phyloP scores from a whole-genome alignment of 2,329 filamentous ascomycete genomes.

The Aspergillus phoenicis region DNA sequence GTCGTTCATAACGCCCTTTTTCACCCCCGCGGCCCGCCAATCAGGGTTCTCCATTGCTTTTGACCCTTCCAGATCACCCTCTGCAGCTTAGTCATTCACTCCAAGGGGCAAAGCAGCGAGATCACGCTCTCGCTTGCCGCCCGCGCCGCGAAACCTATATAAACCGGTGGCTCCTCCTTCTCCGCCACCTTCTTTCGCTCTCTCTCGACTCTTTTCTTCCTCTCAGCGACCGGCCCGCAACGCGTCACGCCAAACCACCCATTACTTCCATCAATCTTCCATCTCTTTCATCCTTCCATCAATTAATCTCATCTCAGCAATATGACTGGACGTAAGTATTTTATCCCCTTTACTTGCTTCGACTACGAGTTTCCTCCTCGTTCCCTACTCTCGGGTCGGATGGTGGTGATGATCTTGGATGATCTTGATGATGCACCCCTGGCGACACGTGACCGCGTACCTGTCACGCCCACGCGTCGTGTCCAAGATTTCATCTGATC shows the following conservation, averaged over 20 bases:
- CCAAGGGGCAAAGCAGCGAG: constrained; percentile 10
- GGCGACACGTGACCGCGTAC: constrained; percentile 28
- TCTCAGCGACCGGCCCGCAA: constrained; percentile 15
- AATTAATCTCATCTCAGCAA: constrained; percentile 18
- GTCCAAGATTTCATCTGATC: constrained; percentile 15
- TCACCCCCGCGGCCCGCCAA: constrained; percentile 35
- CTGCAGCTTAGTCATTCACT: constrained; percentile 31
- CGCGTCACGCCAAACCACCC: constrained; percentile 21
- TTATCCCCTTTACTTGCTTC: constrained; percentile 8
- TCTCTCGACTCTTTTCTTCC: constrained; percentile 22
- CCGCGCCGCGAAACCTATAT: constrained; percentile 31
- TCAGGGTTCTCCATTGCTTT: constrained; percentile 31
- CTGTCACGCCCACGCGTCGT: constrained; percentile 13
- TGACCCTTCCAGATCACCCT: constrained; percentile 26
- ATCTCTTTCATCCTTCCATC: constrained; percentile 17
- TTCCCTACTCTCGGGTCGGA: background rate
- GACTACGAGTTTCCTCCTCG: background rate
- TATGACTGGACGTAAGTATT: constrained; percentile 48
- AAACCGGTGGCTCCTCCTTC: constrained; percentile 26
- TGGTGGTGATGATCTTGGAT: constrained; percentile 6
- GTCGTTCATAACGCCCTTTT: constrained; percentile 46
- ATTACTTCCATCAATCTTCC: constrained; percentile 23
- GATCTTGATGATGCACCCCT: constrained; percentile 24
- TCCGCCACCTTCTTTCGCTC: constrained; percentile 18
- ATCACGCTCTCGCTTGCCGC: constrained; percentile 26